phyloP scores from a whole-genome alignment of 2,329 filamentous ascomycete genomes.

The Ophiostoma tasmaniense region DNA sequence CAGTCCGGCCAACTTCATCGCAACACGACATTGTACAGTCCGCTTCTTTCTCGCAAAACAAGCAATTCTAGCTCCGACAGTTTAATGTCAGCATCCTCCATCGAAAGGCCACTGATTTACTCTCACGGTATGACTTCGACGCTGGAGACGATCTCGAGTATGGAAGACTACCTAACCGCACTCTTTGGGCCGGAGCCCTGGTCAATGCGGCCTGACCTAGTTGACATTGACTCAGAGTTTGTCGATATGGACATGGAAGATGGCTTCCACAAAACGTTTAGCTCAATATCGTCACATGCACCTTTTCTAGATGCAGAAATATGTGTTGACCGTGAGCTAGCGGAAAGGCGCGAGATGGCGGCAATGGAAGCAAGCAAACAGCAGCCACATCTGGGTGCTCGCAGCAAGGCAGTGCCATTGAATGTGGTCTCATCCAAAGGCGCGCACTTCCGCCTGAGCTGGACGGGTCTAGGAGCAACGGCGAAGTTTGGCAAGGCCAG shows the following conservation, averaged over 20 bases:
- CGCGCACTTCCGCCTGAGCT: slow-evolving; percentile 31
- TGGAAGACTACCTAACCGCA: slow-evolving; percentile 32
- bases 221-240: neutral
- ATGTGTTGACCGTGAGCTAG: slow-evolving; percentile 33
- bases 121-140: slow-evolving; percentile 5
- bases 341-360: slow-evolving; percentile 35
- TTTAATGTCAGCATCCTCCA: neutral
- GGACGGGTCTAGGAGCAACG: slow-evolving; percentile 33
- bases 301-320: slow-evolving; percentile 30
- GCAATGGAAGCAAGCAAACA: slow-evolving; percentile 26
- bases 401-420: slow-evolving; percentile 16
- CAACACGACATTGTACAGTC: slow-evolving; percentile 7
- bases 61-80: slow-evolving; percentile 1
- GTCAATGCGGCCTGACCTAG: slow-evolving; percentile 17
- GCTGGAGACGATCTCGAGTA: slow-evolving; percentile 12
- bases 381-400: slow-evolving; percentile 11
- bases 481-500: slow-evolving; percentile 20
- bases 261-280: neutral
- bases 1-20: neutral
- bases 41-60: slow-evolving; percentile 10
- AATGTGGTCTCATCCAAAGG: slow-evolving; percentile 17
- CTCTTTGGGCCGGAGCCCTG: slow-evolving; percentile 29
- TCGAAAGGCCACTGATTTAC: neutral
- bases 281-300: slow-evolving; percentile 17
- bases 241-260: neutral